Evolutionary conservation across 257 asterid genomes (phyloP).

Genomic region (Anisodus acutangulus): DNA sequence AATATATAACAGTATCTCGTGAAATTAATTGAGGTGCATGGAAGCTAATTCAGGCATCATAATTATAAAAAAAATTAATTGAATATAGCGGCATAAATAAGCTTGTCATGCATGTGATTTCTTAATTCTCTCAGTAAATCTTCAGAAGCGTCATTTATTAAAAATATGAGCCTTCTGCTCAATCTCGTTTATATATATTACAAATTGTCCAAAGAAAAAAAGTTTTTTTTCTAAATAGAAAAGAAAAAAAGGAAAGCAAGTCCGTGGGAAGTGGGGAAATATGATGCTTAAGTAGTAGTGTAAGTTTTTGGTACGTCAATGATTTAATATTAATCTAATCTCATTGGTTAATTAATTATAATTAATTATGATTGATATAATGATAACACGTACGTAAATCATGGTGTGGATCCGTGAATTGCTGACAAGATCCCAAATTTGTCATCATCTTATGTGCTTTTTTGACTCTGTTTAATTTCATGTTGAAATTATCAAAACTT

Average conservation of each 20-base stretch:
- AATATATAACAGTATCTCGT: too few relatives aligned
- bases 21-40: too few relatives aligned
- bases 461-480: slow-evolving; percentile 36
- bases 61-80: too few relatives aligned
- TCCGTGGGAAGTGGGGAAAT: slow-evolving; percentile 30
- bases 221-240: too few relatives aligned
- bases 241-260: background rate
- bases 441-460: slow-evolving; percentile 33
- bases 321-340: background rate
- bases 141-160: too few relatives aligned
- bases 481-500: slow-evolving; percentile 22
- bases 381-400: slow-evolving; percentile 67
- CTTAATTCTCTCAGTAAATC: too few relatives aligned
- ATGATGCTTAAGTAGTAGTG: background rate
- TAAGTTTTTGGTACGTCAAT: background rate
- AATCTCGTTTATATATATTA: too few relatives aligned
- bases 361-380: slow-evolving; percentile 30
- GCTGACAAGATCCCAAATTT: slow-evolving; percentile 27
- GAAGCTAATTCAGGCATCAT: too few relatives aligned
- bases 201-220: too few relatives aligned
- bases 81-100: too few relatives aligned
- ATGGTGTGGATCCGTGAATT: slow-evolving; percentile 53
- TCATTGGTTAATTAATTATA: slow-evolving; percentile 4
- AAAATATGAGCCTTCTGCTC: too few relatives aligned
- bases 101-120: too few relatives aligned